Evolutionary conservation across 83 land plant species (phyloP).

Genomic region (Isoetes engelmannii): DNA sequence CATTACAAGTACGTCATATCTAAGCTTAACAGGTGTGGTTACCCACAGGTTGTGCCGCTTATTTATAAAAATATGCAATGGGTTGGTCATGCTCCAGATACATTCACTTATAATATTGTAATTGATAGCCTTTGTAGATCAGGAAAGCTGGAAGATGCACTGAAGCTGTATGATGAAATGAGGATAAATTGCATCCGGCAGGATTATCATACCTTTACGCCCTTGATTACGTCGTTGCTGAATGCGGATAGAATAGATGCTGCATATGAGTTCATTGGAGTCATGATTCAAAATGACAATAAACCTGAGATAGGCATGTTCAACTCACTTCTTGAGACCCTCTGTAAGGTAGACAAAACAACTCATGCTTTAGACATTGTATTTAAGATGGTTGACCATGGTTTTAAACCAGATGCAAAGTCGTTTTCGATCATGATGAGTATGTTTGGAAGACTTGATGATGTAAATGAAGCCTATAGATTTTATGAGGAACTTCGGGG

Average conservation of each 20-base stretch:
- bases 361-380: conserved; percentile 38
- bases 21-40: too few relatives aligned
- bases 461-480: not conserved
- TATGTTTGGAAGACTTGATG: conserved; percentile 4
- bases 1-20: too few relatives aligned
- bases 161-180: conserved; percentile 49
- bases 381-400: conserved; percentile 25
- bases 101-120: conserved; percentile 50
- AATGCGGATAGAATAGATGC: conserved; percentile 42
- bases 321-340: conserved; percentile 56
- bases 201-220: conserved; percentile 48
- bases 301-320: conserved; percentile 40
- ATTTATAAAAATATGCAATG: too few relatives aligned
- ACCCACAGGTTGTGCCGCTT: too few relatives aligned
- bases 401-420: conserved; percentile 2
- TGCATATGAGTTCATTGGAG: conserved; percentile 33
- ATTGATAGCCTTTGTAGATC: conserved; percentile 52
- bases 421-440: not conserved
- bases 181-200: conserved; percentile 38
- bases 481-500: not conserved
- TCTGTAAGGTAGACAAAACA: conserved; percentile 35
- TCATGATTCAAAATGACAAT: conserved; percentile 45
- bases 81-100: conserved; percentile 28
- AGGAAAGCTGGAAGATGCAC: conserved; percentile 40
- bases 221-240: conserved; percentile 50